These are phyloP conservation scores for Crepidotus sp. DNA, from an alignment of 1,284 basidiomycete species.

Conservation along the genomic window DNA sequence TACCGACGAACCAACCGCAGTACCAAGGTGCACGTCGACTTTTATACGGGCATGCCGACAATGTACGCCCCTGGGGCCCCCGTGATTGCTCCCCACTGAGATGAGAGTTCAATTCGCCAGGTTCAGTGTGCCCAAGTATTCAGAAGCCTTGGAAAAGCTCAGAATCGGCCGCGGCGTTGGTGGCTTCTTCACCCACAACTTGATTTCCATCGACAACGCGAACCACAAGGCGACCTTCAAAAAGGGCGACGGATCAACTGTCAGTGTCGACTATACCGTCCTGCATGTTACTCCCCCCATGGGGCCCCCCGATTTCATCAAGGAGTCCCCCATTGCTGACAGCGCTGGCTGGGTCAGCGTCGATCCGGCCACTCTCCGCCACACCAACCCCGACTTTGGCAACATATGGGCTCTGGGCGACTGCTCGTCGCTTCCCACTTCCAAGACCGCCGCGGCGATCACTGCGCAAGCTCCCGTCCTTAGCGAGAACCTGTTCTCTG, in stretches of 20 bases:
- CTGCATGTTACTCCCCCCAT: slow-evolving; percentile 89
- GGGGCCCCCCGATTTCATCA: slow-evolving; percentile 82
- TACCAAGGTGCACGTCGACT: slow-evolving; percentile 63
- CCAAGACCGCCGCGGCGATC: slow-evolving; percentile 94
- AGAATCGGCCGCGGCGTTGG: slow-evolving; percentile 75
- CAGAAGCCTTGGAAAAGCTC: slow-evolving; percentile 74
- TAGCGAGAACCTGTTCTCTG: slow-evolving; percentile 77
- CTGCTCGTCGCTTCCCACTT: slow-evolving; percentile 84
- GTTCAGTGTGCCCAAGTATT: slow-evolving; percentile 90
- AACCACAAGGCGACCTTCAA: slow-evolving; percentile 82
- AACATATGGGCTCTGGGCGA: slow-evolving; percentile 92
- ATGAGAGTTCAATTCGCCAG: too few species aligned
- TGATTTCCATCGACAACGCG: slow-evolving; percentile 62
- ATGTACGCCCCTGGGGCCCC: too few species aligned
- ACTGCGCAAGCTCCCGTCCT: slow-evolving; percentile 90
- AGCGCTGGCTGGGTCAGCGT: slow-evolving; percentile 85
- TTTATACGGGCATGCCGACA: slow-evolving; percentile 86
- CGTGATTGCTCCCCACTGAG: too few species aligned
- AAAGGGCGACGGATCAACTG: slow-evolving; percentile 54
- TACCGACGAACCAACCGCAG: slow-evolving; percentile 53
- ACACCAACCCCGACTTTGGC: slow-evolving; percentile 66
- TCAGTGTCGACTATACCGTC: slow-evolving; percentile 72
- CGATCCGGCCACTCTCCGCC: slow-evolving; percentile 71
- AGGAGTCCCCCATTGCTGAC: slow-evolving; percentile 73
- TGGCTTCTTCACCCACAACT: slow-evolving; percentile 78